Percentiles rank a stretch among this genome's conserved stretches.
Evolutionary conservation across 2,329 filamentous ascomycete species (phyloP).

Genomic region (Penicillium expansum): DNA sequence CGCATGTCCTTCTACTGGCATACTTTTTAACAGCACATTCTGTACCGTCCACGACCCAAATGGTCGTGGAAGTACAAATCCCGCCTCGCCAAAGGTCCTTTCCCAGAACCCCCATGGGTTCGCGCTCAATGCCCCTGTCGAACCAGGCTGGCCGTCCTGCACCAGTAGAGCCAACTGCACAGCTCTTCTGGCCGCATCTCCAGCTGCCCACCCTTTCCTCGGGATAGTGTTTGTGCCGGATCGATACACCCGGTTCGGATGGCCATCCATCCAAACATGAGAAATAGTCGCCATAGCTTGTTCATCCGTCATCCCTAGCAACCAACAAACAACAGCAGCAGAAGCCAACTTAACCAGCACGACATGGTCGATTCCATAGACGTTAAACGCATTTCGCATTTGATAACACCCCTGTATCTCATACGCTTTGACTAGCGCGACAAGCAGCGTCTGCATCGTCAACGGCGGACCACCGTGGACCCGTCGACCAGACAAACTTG

Average conservation of each 20-base stretch:
- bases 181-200: slow-evolving; percentile 42
- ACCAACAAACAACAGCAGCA: slow-evolving; percentile 38
- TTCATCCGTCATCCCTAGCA: slow-evolving; percentile 36
- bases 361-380: slow-evolving; percentile 42
- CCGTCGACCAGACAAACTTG: not conserved
- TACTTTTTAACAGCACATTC: slow-evolving; percentile 28
- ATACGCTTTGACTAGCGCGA: slow-evolving; percentile 42
- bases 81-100: slow-evolving; percentile 19
- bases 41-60: slow-evolving; percentile 25
- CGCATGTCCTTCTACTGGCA: slow-evolving; percentile 36
- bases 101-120: slow-evolving; percentile 39
- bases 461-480: slow-evolving; percentile 21
- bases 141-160: slow-evolving; percentile 29
- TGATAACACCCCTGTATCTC: slow-evolving; percentile 45
- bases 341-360: slow-evolving; percentile 46
- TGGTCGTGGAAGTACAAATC: slow-evolving; percentile 17
- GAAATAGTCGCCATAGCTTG: slow-evolving; percentile 39
- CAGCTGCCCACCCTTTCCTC: slow-evolving; percentile 46
- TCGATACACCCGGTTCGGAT: slow-evolving; percentile 37
- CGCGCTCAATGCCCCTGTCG: slow-evolving; percentile 29
- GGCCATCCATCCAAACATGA: slow-evolving; percentile 43
- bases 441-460: slow-evolving; percentile 35
- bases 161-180: slow-evolving; percentile 39
- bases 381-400: slow-evolving; percentile 40
- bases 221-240: slow-evolving; percentile 36